Percentiles rank a stretch among this genome's conserved stretches.
phyloP scores from a whole-genome alignment of 768 basidiomycete species.

The Thelephora aurantiotincta region DNA sequence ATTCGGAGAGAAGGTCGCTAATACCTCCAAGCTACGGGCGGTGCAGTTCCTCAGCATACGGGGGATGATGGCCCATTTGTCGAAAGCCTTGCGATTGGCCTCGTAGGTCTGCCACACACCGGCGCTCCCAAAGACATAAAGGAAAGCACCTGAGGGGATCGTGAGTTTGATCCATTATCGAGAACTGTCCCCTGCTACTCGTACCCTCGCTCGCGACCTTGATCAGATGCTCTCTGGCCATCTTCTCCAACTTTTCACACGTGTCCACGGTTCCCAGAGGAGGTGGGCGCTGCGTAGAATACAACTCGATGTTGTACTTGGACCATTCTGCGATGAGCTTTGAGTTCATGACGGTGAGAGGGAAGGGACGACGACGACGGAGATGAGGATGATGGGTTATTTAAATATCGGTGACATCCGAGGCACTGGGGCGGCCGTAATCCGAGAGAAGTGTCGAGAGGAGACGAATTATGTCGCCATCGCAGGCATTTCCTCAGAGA shows the following conservation, averaged over 20 bases:
- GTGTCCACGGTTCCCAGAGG: slow-evolving; percentile 43
- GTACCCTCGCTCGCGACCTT: slow-evolving; percentile 32
- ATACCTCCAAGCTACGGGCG: slow-evolving; percentile 43
- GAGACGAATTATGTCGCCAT: too few relatives aligned
- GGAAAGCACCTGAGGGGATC: slow-evolving; percentile 37
- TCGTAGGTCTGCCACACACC: slow-evolving; percentile 54
- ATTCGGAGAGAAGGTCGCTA: slow-evolving; percentile 4
- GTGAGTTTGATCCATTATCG: background rate
- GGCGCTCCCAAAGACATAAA: slow-evolving; percentile 68
- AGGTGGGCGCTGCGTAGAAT: slow-evolving; percentile 11
- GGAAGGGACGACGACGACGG: too few relatives aligned
- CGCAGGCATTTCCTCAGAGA: too few relatives aligned
- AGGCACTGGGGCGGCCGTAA: too few relatives aligned
- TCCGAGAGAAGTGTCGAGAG: too few relatives aligned
- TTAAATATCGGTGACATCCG: too few relatives aligned
- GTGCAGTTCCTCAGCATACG: slow-evolving; percentile 59
- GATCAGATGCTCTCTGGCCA: slow-evolving; percentile 48
- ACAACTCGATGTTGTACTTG: slow-evolving; percentile 12
- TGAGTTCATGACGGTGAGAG: too few relatives aligned
- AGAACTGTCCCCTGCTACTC: background rate
- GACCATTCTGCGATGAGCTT: slow-evolving; percentile 7
- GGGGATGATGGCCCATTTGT: slow-evolving; percentile 64
- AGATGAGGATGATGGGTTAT: too few relatives aligned
- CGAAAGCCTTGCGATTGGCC: slow-evolving; percentile 50
- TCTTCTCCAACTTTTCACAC: slow-evolving; percentile 44